Percentiles rank a stretch among this genome's conserved stretches.
Evolutionary conservation across 1,284 basidiomycete genomes (phyloP).

Genomic region (Pseudozyma hubeiensis): DNA sequence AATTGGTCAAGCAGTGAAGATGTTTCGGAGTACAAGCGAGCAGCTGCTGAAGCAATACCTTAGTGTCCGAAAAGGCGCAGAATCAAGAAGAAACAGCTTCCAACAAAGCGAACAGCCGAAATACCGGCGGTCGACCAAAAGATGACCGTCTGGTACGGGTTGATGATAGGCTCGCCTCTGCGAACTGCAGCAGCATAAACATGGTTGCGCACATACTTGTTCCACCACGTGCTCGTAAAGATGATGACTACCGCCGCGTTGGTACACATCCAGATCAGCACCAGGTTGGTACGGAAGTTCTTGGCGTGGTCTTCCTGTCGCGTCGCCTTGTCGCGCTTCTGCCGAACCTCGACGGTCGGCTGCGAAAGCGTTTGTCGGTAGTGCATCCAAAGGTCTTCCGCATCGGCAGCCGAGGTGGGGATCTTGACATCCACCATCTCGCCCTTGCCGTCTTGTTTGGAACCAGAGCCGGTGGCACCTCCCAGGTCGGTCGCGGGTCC

Average conservation of each 20-base stretch:
- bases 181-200: constrained; percentile 24
- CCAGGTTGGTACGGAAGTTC: constrained; percentile 89
- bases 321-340: constrained; percentile 55
- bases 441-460: constrained; percentile 47
- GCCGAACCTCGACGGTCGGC: constrained; percentile 35
- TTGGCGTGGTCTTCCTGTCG: constrained; percentile 66
- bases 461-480: constrained; percentile 44
- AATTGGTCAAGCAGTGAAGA: background rate
- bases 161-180: constrained; percentile 36
- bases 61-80: constrained; percentile 53
- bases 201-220: constrained; percentile 38
- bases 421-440: constrained; percentile 63
- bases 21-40: too few species aligned
- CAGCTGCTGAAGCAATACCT: background rate
- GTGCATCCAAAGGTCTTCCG: constrained; percentile 64
- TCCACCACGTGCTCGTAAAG: constrained; percentile 55
- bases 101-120: constrained; percentile 48
- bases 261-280: constrained; percentile 78
- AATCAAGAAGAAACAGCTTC: constrained; percentile 48
- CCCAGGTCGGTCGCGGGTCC: constrained; percentile 61
- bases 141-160: constrained; percentile 47
- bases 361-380: constrained; percentile 61
- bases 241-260: constrained; percentile 61
- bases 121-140: constrained; percentile 54
- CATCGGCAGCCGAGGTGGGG: constrained; percentile 59